phyloP scores from a whole-genome alignment of 177 flowering plant species.

The Tripterygium wilfordii region DNA sequence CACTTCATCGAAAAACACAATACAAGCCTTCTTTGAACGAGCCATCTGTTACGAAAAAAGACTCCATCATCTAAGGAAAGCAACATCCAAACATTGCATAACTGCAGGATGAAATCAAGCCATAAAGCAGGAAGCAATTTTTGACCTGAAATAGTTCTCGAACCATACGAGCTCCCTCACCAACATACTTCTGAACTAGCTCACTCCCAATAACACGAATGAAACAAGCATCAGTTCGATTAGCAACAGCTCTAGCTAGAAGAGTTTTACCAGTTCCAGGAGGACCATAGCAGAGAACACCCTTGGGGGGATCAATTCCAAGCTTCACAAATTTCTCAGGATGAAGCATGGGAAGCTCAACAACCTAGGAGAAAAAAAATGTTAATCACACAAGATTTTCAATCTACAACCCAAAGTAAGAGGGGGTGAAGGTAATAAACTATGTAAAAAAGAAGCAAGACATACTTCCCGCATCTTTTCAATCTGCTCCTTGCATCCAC shows the following conservation, averaged over 20 bases:
- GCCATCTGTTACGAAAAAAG: too few relatives aligned
- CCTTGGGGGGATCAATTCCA: slow-evolving; percentile 98
- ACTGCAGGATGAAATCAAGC: too few relatives aligned
- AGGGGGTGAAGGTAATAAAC: not conserved
- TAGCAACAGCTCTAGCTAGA: too few relatives aligned
- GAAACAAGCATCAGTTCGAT: slow-evolving; percentile 93
- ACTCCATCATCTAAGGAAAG: too few relatives aligned
- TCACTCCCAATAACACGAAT: slow-evolving; percentile 97
- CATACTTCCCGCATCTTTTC: slow-evolving; percentile 94
- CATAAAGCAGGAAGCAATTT: not conserved
- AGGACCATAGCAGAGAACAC: too few relatives aligned
- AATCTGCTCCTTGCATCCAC: too few relatives aligned
- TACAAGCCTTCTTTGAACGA: too few relatives aligned
- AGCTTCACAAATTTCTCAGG: slow-evolving; percentile 98
- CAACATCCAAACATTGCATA: too few relatives aligned
- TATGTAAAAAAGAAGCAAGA: not conserved
- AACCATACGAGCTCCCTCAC: too few relatives aligned
- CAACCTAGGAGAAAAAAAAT: slow-evolving; percentile 55
- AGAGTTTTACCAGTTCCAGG: too few relatives aligned
- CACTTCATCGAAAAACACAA: slow-evolving; percentile 95
- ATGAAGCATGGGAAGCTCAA: slow-evolving; percentile 97
- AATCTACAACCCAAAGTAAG: not conserved
- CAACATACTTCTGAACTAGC: too few relatives aligned
- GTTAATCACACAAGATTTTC: too few relatives aligned
- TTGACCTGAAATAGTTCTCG: slow-evolving; percentile 87